Evolutionary conservation across 805 yeast genomes (phyloP).

Genomic region (Starmerella apis): DNA sequence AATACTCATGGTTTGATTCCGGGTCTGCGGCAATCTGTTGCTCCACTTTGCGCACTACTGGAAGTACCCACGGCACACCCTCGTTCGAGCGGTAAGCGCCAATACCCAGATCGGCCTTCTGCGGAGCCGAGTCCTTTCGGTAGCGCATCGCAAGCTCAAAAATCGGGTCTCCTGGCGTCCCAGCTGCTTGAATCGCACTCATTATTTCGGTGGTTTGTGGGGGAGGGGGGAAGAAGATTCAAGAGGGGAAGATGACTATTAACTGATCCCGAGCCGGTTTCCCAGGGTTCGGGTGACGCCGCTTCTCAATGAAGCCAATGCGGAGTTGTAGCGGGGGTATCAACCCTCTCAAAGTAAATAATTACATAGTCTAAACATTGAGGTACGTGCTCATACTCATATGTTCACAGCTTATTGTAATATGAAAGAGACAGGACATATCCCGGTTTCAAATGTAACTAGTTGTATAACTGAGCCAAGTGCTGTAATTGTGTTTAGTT

Average conservation of each 20-base stretch:
- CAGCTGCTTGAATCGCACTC: conserved; percentile 22
- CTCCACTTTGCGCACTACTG: conserved; percentile 65
- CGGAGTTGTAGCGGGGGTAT: no score
- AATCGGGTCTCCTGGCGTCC: conserved; percentile 72
- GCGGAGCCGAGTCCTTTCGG: conserved; percentile 34
- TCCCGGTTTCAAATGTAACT: no score
- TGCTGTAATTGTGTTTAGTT: no score
- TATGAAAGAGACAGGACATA: no score
- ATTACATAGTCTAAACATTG: neutral
- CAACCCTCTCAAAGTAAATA: neutral
- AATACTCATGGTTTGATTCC: conserved; percentile 68
- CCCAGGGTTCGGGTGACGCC: neutral
- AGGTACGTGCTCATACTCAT: no score
- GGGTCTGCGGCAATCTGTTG: conserved; percentile 29
- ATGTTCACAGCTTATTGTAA: no score
- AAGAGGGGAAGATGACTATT: conserved; percentile 1
- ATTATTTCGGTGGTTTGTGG: conserved; percentile 5
- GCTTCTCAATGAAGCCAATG: no score
- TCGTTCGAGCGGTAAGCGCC: conserved; percentile 87
- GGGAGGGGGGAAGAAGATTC: neutral
- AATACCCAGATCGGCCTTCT: conserved; percentile 53
- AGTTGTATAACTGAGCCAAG: no score
- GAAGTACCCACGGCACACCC: conserved; percentile 85
- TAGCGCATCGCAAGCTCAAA: conserved; percentile 48
- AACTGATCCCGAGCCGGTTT: neutral